These are phyloP conservation scores for Alternaria ethzedia DNA, from an alignment of 2,329 filamentous ascomycete genomes.

Conservation along the genomic window DNA sequence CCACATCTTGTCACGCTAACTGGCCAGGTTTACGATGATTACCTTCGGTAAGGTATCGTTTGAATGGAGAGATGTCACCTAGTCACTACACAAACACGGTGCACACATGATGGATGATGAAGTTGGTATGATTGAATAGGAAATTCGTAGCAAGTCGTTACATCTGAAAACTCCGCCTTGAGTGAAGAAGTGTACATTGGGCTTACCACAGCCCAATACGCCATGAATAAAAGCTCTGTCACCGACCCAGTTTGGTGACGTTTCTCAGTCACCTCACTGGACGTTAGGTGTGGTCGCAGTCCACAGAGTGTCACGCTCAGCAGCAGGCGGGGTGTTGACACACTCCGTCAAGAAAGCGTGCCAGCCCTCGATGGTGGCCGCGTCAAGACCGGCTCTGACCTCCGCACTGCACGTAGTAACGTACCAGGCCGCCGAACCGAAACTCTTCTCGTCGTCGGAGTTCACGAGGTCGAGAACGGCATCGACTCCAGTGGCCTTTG, in stretches of 20 bases:
- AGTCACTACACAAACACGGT: not conserved
- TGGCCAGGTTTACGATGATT: rapidly evolving
- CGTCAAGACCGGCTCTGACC: conserved; percentile 54
- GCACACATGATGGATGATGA: not conserved
- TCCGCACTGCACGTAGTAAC: conserved; percentile 58
- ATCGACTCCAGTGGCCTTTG: conserved; percentile 40
- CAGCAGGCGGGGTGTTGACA: conserved; percentile 57
- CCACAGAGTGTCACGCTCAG: conserved; percentile 59
- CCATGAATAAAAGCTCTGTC: not conserved
- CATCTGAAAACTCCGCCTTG: not conserved
- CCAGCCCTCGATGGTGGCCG: conserved; percentile 59
- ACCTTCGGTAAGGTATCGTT: not conserved
- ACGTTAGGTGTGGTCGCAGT: conserved; percentile 47
- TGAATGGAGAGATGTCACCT: not conserved
- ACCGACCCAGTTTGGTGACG: not conserved
- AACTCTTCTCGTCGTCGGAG: conserved; percentile 55
- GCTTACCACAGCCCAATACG: not conserved
- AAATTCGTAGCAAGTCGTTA: not conserved
- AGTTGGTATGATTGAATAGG: not conserved
- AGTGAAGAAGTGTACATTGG: not conserved
- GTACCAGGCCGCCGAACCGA: conserved; percentile 68
- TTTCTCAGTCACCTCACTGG: conserved; percentile 17
- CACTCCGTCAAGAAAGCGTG: conserved; percentile 61
- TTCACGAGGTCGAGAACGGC: conserved; percentile 61
- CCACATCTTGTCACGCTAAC: not conserved